Base-by-base conservation (phyloP, 306 rosid genomes). In the Sophora flavescens region DNA sequence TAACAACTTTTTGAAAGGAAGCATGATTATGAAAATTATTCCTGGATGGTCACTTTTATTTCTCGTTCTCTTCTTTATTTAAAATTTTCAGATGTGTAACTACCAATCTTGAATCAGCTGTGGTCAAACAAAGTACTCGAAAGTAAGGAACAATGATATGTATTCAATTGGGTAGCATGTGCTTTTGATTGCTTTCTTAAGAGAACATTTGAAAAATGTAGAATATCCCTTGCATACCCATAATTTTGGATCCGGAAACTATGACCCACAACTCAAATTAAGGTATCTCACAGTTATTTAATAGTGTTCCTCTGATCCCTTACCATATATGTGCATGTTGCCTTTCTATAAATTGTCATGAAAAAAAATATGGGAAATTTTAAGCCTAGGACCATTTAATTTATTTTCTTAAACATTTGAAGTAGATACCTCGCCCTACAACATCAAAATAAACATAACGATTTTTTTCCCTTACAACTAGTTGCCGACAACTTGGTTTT, bases 121-220 rank as follows among this genome's bases (percentile, higher is more conserved):
- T 42, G 80, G 84, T 82, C 89, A 82, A 85, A 78, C 60, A 75
- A 82, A 79, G 77, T 50, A 63, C 72, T 47, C 76, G 68, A 75
- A 75, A 65, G 74, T 68, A 64, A 78, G 36, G 76, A 82, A 82
- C 70, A 78, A 82, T 82, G 74, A 78, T 82, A 70, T 18, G 77
- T 50, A 75, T 82, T 82, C 74, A 65, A 85, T 72, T 81, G 83
- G 30, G 47, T 75, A 8, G 68, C 84, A 85, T 82, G 86, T 82
- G 82, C 77, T 70, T 78, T 78, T 79, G 71, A 64, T 75, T 85
- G 74, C 82, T 78, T 70, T 78, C 57, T 62, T 13, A 56, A 68
- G 70, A 62, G 16, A 73, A 58, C 72, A 57, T 41, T 78, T 84
- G 61, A 77, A 77, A 61, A 72, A 38, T 53, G 22, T 59, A 33